Percentiles rank a stretch among this genome's conserved stretches.
These are phyloP conservation scores for Nepenthes gracilis DNA, from an alignment of 148 eudicot species.

Conservation along the genomic window DNA sequence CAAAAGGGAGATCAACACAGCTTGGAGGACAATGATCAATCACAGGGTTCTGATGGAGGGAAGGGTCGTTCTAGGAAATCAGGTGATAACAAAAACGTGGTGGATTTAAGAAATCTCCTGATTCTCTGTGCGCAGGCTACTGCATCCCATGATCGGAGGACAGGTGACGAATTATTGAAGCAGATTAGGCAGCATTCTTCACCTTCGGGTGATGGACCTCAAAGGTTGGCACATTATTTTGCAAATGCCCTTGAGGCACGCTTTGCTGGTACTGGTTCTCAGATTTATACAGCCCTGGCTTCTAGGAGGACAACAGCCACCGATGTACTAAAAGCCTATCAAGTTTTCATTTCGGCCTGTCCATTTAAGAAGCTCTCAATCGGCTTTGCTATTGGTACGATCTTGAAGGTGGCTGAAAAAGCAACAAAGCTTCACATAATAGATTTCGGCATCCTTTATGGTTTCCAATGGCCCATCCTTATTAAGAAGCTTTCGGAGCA, in stretches of 20 bases:
- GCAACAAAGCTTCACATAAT: conserved; percentile 18
- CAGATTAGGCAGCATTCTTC: conserved; percentile 25
- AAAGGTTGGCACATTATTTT: conserved; percentile 19
- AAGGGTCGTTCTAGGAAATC: conserved; percentile 4
- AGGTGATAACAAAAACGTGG: conserved; percentile 9
- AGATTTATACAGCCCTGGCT: conserved; percentile 7
- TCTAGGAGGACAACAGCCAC: conserved; percentile 4
- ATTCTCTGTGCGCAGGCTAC: conserved; percentile 23
- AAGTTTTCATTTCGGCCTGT: conserved; percentile 14
- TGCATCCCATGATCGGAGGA: conserved; percentile 14
- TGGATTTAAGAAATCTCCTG: conserved; percentile 20
- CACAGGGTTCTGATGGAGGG: not conserved
- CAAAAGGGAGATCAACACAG: not conserved
- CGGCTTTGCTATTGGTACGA: conserved; percentile 14
- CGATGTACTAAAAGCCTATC: conserved; percentile 14
- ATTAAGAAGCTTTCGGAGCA: conserved; percentile 18
- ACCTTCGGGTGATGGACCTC: conserved; percentile 14
- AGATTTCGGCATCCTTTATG: conserved; percentile 22
- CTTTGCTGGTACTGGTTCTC: conserved; percentile 18
- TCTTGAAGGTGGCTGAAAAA: conserved; percentile 15
- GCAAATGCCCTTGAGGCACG: conserved; percentile 25
- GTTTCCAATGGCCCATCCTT: conserved; percentile 26
- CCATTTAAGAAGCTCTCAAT: conserved; percentile 15
- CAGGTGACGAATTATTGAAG: conserved; percentile 15
- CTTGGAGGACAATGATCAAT: not conserved